Percentiles rank a stretch among this genome's conserved stretches.
Evolutionary conservation across 768 basidiomycete genomes (phyloP).

Genomic region (Sarcodon aspratus): DNA sequence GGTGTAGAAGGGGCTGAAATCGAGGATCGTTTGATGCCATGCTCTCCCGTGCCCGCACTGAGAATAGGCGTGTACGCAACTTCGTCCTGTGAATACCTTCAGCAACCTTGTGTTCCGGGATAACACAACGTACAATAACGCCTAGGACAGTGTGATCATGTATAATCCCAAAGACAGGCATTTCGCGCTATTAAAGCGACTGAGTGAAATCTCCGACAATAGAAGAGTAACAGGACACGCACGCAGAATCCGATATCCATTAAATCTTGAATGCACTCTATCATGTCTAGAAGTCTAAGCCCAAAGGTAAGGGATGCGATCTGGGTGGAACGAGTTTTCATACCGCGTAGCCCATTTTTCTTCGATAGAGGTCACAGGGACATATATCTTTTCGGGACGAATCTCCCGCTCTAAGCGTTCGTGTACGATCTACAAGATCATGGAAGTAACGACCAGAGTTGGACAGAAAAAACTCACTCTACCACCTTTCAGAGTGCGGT

Average conservation of each 20-base stretch:
- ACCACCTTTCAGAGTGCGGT: slow-evolving; percentile 41
- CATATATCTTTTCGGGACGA: slow-evolving; percentile 39
- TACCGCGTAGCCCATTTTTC: slow-evolving; percentile 75
- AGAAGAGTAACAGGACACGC: slow-evolving; percentile 5
- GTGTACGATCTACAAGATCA: slow-evolving; percentile 48
- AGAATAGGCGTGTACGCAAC: slow-evolving; percentile 16
- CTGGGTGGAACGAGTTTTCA: neutral
- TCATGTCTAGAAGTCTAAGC: slow-evolving; percentile 61
- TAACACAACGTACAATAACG: slow-evolving; percentile 43
- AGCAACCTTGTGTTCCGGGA: neutral
- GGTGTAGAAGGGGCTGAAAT: slow-evolving; percentile 12
- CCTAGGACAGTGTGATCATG: slow-evolving; percentile 57
- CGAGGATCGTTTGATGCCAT: slow-evolving; percentile 8
- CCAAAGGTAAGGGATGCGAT: neutral
- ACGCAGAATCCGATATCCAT: slow-evolving; percentile 38
- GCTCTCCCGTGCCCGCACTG: neutral
- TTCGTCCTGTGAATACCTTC: slow-evolving; percentile 36
- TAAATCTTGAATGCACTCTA: slow-evolving; percentile 50
- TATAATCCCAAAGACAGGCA: slow-evolving; percentile 74
- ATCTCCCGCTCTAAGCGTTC: slow-evolving; percentile 68
- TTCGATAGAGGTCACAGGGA: slow-evolving; percentile 43
- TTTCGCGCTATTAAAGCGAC: slow-evolving; percentile 46
- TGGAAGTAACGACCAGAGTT: neutral
- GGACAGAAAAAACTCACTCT: slow-evolving; percentile 25
- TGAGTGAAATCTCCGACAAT: neutral